Percentiles rank a stretch among this genome's conserved stretches.
Evolutionary conservation across 768 basidiomycete genomes (phyloP).

Genomic region (Cystofilobasidium capitatum): DNA sequence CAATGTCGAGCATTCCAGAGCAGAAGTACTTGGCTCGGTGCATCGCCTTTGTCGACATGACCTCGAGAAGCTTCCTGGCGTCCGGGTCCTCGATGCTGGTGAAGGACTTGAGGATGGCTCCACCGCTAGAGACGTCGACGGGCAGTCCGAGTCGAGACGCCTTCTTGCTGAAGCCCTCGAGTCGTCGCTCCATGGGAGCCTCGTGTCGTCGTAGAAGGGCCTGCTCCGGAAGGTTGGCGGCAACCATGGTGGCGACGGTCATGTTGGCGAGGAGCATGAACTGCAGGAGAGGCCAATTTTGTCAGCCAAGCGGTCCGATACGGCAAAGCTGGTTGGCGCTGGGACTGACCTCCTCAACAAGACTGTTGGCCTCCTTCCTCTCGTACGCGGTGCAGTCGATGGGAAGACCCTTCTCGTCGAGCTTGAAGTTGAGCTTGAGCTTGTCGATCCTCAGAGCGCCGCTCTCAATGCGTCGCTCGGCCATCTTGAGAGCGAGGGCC

Average conservation of each 20-base stretch:
- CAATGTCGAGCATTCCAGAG: conserved; percentile 96
- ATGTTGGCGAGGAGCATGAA: conserved; percentile 92
- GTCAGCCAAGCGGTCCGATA: not conserved
- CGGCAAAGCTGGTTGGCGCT: too few species aligned
- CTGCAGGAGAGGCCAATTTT: conserved; percentile 40
- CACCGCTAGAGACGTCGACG: conserved; percentile 69
- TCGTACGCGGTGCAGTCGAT: conserved; percentile 62
- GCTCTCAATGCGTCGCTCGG: conserved; percentile 61
- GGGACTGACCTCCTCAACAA: conserved; percentile 73
- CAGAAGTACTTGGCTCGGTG: conserved; percentile 97
- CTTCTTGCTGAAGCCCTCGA: conserved; percentile 68
- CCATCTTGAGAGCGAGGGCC: conserved; percentile 61
- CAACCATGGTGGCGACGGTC: conserved; percentile 82
- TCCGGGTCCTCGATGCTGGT: conserved; percentile 61
- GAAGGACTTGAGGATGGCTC: conserved; percentile 74
- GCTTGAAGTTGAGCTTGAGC: conserved; percentile 59
- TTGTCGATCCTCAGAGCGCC: conserved; percentile 68
- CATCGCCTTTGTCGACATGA: conserved; percentile 83
- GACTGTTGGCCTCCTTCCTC: conserved; percentile 58
- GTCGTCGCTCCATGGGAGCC: conserved; percentile 76
- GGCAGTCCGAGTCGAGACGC: conserved; percentile 72
- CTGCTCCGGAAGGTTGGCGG: conserved; percentile 89
- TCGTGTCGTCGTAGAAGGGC: conserved; percentile 94
- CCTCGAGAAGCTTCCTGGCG: conserved; percentile 65
- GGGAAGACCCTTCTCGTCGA: conserved; percentile 70